A percentile compares a stretch with the other conserved stretches of the same genome.
Conservation (phyloP, 352 stramenopile genomes). For the Pythium dissotocum region DNA sequence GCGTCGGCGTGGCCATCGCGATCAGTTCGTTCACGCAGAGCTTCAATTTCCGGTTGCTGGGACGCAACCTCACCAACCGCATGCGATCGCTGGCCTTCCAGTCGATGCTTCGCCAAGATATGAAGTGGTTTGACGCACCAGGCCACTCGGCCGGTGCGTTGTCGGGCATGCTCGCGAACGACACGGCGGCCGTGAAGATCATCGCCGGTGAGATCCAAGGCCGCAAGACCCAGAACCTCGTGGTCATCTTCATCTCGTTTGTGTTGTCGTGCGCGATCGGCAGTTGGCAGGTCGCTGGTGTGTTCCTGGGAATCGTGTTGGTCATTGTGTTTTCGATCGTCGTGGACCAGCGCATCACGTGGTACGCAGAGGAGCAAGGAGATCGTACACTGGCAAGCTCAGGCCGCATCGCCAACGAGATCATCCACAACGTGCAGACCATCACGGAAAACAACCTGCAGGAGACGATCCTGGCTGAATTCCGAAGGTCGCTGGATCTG, state of each 20-base stretch:
- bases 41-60: conserved; percentile 32
- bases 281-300: conserved; percentile 31
- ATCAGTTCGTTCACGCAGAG: conserved; percentile 23
- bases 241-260: conserved; percentile 24
- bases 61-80: conserved; percentile 40
- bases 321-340: conserved; percentile 37
- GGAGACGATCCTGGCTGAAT: conserved; percentile 31
- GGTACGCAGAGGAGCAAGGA: conserved; percentile 21
- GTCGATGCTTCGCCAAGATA: conserved; percentile 62
- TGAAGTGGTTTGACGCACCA: conserved; percentile 67
- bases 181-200: conserved; percentile 59
- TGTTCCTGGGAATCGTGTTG: conserved; percentile 32
- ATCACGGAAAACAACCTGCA: conserved; percentile 30
- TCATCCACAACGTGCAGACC: conserved; percentile 33
- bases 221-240: conserved; percentile 29
- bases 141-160: conserved; percentile 61
- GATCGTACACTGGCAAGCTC: conserved; percentile 25
- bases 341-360: conserved; percentile 30
- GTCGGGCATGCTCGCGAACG: conserved; percentile 47
- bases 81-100: conserved; percentile 36
- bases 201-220: conserved; percentile 38
- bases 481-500: conserved; percentile 33
- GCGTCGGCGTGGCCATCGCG: conserved; percentile 7
- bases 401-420: conserved; percentile 27
- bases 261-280: conserved; percentile 31